These are phyloP conservation scores for Coemansia sp. DNA, from an alignment of 192 early-diverging fungal species.

Conservation along the genomic window DNA sequence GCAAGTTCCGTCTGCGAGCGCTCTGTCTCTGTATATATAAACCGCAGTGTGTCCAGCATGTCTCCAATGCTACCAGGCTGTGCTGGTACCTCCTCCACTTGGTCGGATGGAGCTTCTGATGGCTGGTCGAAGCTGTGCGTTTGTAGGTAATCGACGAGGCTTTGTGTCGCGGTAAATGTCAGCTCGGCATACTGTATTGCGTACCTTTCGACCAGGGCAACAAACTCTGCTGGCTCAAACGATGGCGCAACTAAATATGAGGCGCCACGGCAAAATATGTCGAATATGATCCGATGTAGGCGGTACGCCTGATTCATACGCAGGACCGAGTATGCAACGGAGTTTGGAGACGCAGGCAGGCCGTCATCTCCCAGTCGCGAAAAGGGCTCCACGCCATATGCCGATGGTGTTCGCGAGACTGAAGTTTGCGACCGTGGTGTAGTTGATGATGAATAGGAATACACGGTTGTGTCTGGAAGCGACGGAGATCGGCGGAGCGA, in stretches of 20 bases:
- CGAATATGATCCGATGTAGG: conserved; percentile 29
- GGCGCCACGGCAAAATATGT: conserved; percentile 42
- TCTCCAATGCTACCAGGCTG: conserved; percentile 2
- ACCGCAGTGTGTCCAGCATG: conserved; percentile 29
- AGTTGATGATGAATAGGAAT: conserved; percentile 1
- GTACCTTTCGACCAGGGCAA: conserved; percentile 8
- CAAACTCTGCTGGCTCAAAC: conserved; percentile 29
- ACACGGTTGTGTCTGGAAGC: conserved; percentile 9
- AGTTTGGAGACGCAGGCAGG: background rate
- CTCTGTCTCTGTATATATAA: conserved; percentile 28
- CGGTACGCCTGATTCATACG: conserved; percentile 39
- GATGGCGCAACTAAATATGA: conserved; percentile 24
- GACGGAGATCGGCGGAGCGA: conserved; percentile 26
- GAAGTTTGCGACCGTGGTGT: conserved; percentile 6
- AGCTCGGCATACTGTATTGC: conserved; percentile 30
- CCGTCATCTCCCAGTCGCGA: background rate
- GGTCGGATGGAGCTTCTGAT: background rate
- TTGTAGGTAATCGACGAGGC: conserved; percentile 19
- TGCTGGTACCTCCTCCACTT: too few species aligned
- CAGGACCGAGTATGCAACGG: conserved; percentile 29
- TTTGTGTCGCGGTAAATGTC: conserved; percentile 18
- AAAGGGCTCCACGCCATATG: conserved; percentile 5
- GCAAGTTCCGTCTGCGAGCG: conserved; percentile 20
- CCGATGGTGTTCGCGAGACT: background rate
- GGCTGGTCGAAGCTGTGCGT: background rate